A percentile compares a stretch with the other conserved stretches of the same genome.
These are phyloP conservation scores for Corchorus capsularis DNA, from an alignment of 345 rosid genomes.

Conservation along the genomic window DNA sequence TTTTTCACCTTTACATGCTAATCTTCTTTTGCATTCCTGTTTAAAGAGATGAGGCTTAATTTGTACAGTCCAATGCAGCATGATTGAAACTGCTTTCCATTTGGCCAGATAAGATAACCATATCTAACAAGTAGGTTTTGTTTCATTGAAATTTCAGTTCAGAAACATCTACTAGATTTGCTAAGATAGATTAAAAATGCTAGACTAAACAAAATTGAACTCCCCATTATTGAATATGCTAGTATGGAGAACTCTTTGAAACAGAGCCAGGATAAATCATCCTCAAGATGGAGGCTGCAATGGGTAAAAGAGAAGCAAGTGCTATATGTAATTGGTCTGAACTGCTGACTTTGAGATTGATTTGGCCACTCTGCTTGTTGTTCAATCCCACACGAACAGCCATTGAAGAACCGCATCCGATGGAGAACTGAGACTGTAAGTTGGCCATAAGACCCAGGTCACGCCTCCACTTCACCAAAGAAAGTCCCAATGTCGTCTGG, in stretches of 20 bases:
- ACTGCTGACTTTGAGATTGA: conserved; percentile 45
- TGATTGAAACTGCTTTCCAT: no score
- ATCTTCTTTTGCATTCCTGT: no score
- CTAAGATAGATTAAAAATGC: background rate
- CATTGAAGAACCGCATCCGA: conserved; percentile 38
- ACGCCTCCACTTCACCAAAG: conserved; percentile 40
- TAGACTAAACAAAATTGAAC: background rate
- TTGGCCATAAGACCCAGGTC: conserved; percentile 36
- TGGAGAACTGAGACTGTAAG: conserved; percentile 43
- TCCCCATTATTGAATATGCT: background rate
- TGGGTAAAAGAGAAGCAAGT: conserved; percentile 37
- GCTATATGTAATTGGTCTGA: conserved; percentile 40
- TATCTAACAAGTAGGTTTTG: background rate
- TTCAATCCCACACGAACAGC: conserved; percentile 42
- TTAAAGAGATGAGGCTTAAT: no score
- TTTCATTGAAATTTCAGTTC: conserved; percentile 2
- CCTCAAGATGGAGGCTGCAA: conserved; percentile 31
- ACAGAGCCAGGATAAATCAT: conserved; percentile 22
- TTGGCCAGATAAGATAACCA: background rate
- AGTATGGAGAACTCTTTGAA: conserved; percentile 13
- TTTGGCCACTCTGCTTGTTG: conserved; percentile 43
- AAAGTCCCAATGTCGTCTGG: conserved; percentile 37
- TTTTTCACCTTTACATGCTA: no score
- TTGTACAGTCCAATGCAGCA: no score
- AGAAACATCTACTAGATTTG: background rate